Base-by-base conservation (phyloP, 2,329 filamentous ascomycete genomes). In the Taxawa tesnikishii region DNA sequence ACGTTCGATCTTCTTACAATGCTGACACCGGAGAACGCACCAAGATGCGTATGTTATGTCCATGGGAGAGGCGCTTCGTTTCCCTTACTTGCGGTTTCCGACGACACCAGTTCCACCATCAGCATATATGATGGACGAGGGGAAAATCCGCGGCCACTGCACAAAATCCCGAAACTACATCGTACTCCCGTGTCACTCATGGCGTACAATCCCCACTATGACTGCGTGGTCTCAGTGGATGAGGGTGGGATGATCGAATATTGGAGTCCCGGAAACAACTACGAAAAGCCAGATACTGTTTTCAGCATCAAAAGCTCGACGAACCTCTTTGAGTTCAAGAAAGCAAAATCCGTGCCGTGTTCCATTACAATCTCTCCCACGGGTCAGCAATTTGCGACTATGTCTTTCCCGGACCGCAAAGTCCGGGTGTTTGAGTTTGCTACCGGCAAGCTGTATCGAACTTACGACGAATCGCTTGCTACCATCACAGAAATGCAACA, bases 241-340 rank as follows among this genome's bases (percentile, higher is more conserved):
- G 77, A 88, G 44, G 73, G 74, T 33, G 88, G 90, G 15, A 96
- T 96, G 88, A 54, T 98, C 7, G 90, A 98, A 56, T 98, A 98
- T 59, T 98, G 90, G 90, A 72, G 73, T 36, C 85, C 90, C 1
- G 73, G 71, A 40, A 76, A 73, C 2, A 75, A 65, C 24, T 94
- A 84, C 53, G 84, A 93, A 48, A 94, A 96, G 56, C 90, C 90
- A 0, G 78, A 85, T 44, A 84, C 75, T 32, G 85, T 98, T 12
- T 98, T 93, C 53, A 72, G 83, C 43, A 83, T 85, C 60, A 98
- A 98, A 60, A 93, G 84, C 51, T 79, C 82, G 2, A 98, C 90
- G 3, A 90, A 83, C 48, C 67, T 98, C 1, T 98, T 96, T 50
- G 88, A 94, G 32, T 96, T 98, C 63, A 96, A 93, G 51, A 96